Base-by-base conservation (phyloP, 192 early-diverging fungal genomes). In the Spinellus fusiger region DNA sequence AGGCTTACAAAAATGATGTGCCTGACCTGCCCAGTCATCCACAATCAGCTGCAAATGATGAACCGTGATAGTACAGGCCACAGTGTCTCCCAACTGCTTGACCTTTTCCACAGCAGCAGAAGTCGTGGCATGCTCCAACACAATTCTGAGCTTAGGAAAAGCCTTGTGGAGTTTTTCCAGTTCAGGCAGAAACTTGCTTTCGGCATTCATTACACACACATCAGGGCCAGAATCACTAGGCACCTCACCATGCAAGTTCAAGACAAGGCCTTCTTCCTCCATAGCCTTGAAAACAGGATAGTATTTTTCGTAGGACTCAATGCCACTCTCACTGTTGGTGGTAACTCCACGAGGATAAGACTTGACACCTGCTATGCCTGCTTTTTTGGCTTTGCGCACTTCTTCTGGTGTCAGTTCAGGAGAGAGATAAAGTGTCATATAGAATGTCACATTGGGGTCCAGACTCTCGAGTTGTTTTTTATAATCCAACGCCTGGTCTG, bases 1-100 rank as follows among this genome's bases (percentile, higher is more conserved):
- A 28, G 96, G 96, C 76, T 98, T 98, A 81, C 96, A 98, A 73
- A 93, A 98, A 73, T 94, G 84, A 65, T 98, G 96, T 56, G 86
- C 87, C 64, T 93, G 85, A 5, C 95, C 96, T 27, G 96, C 96
- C 96, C 96, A 98, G 73, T 98, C 95, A 66, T 98, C 96, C 0
- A 96, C 88, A 28, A 90, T 80, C 15, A 98, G 74, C 50, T 88
- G 77, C 64, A 98, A 71, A 69, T 98, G 95, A 75, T 98, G 96
- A 4, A 96, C 88, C 1, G 96, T 98, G 64, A 98, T 95, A 10
- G 88, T 90, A 71, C 94, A 96, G 0, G 83, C 96, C 10, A 98
- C 93, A 12, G 93, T 96, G 25, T 86, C 81, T 31, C 94, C 94
- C 51, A 95, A 73, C 12, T 89, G 86, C 73, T 96, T 94, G 49